Evolutionary conservation across 371 early-diverging fungal genomes (phyloP), one percentile per base, ranked within the genome.

Genomic region (Phascolomyces articulosus): DNA sequence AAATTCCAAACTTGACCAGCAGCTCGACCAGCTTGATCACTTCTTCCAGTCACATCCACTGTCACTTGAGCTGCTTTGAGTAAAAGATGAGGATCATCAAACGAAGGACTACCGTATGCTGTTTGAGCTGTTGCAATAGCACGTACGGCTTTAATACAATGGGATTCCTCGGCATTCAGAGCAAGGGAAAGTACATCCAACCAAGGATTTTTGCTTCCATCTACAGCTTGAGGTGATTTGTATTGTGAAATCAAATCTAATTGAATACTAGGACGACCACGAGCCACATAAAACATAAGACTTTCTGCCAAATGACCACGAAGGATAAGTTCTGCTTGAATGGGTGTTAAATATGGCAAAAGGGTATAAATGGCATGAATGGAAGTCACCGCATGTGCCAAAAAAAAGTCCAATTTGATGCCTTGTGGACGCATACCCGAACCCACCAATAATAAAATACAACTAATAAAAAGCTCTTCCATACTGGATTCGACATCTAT

Each of bases 311-410:
- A 56, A 40, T 86, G 82, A 0, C 74, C 78, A 13, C 57, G 79
- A 16, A 87, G 64, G 4, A 84, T 60, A 6, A 59, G 49, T 1
- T 67, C 73, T 23, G 77, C 71, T 49, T 85, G 75, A 3, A 69
- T 69, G n/a, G 80, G 70, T 2, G 68, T 48, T 1, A 79, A n/a
- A 23, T 56, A 49, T 0, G 73, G 56, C 27, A 86, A 54, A 10
- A 56, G 57, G 9, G 75, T 75, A 44, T 86, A 83, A 6, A 85
- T 20, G 38, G 86, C 84, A 29, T 79, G 74, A 4, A 70, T 62
- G 8, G 84, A 81, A 0, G 86, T 86, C 55, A 86, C 49, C 18
- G 75, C 72, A 57, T 87, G 87, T 79, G 85, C 79, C 27, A 79
- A 59, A 55, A 78, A 77, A 65, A 83, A 83, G 60, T 80, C 80